Base-by-base conservation (phyloP, 2,329 filamentous ascomycete genomes). In the Trichophyton schoenleinii region DNA sequence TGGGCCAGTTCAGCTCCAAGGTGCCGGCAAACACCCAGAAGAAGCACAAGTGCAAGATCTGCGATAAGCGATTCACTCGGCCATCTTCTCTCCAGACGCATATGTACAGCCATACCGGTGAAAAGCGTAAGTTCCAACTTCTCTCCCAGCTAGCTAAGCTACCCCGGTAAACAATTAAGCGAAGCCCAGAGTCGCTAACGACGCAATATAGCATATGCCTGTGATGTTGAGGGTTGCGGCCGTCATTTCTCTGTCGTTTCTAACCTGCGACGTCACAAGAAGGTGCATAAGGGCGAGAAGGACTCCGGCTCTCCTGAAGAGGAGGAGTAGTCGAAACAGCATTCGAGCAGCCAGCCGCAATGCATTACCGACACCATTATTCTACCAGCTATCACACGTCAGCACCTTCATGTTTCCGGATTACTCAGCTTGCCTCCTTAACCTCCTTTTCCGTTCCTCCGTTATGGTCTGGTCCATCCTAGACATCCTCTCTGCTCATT, bases 11-110 rank as follows among this genome's bases (percentile, higher is more conserved):
- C 78, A 96, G 89, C 76, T 96, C 92, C 65, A 96, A 96, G 77
- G 87, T 96, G 59, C 91, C 91, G 0, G 91, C 89, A 18, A 96
- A 90, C 77, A 94, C 92, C 8, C 91, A 96, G 73, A 97, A 97
- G 85, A 97, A 97, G 81, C 94, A 97, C 79, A 96, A 96, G 80
- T 97, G 92, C 83, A 96, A 96, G 78, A 89, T 97, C 63, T 97
- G 92, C 79, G 92, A 96, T 76, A 96, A 97, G 82, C 86, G 92
- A 49, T 97, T 97, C 74, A 96, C 92, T 1, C 84, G 92, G 60
- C 92, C 92, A 1, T 96, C 91, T 71, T 96, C 92, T 13, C 76
- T 97, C 44, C 92, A 96, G 73, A 97, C 92, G 36, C 92, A 97
- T 73, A 96, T 96, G 88, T 96, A 96, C 77, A 96, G 91, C 75